Conservation (phyloP, 1,139 yeast species). For the Debaryomyces robertsiae region DNA sequence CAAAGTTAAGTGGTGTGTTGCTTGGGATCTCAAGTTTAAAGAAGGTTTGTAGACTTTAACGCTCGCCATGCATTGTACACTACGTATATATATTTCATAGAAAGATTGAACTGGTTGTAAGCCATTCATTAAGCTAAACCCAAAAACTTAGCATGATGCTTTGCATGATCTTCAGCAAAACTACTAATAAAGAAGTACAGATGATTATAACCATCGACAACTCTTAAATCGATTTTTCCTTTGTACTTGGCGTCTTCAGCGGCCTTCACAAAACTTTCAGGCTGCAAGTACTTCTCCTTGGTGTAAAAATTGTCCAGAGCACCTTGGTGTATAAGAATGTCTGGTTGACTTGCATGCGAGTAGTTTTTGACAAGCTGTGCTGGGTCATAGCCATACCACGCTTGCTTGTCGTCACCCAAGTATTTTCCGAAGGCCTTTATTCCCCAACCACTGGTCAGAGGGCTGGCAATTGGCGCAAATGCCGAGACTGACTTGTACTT, state of each 20-base stretch:
- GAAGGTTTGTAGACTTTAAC: constrained; percentile 12
- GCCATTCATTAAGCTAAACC: constrained; percentile 40
- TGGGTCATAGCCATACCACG: constrained; percentile 83
- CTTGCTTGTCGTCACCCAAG: constrained; percentile 59
- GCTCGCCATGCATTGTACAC: background rate
- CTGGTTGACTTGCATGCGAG: constrained; percentile 50
- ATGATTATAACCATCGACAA: constrained; percentile 88
- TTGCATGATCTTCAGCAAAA: constrained; percentile 82
- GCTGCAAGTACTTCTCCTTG: constrained; percentile 66
- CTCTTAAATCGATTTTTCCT: constrained; percentile 59
- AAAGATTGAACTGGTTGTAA: background rate
- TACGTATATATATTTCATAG: background rate
- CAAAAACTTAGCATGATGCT: constrained; percentile 80
- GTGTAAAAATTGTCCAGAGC: constrained; percentile 69
- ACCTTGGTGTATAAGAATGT: constrained; percentile 84
- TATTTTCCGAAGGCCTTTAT: constrained; percentile 79
- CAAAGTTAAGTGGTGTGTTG: constrained; percentile 52
- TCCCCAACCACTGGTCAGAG: constrained; percentile 78
- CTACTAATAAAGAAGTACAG: constrained; percentile 83
- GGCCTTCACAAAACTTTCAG: constrained; percentile 72
- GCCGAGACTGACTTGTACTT: constrained; percentile 83
- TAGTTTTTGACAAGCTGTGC: constrained; percentile 64
- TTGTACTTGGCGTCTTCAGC: constrained; percentile 59
- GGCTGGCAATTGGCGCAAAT: constrained; percentile 88
- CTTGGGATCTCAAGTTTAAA: constrained; percentile 49